A percentile compares a stretch with the other conserved stretches of the same genome.
phyloP scores from a whole-genome alignment of 1,284 basidiomycete species.

The Pseudozyma sp. region DNA sequence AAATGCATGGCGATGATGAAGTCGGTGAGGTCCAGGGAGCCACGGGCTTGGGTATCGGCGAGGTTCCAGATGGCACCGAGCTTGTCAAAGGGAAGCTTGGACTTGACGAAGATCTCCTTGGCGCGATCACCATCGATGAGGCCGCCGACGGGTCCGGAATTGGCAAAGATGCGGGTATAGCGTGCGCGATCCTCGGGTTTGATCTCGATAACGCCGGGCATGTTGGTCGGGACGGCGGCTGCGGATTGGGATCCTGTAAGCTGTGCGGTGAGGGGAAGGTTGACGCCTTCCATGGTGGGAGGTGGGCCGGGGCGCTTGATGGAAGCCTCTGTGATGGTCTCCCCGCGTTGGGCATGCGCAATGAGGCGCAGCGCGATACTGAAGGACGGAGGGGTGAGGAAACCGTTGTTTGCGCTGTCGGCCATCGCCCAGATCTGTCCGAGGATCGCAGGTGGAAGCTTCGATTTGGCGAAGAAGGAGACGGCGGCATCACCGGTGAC shows the following conservation, averaged over 20 bases:
- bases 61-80: constrained; percentile 95
- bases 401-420: constrained; percentile 76
- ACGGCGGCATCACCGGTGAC: constrained; percentile 66
- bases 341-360: constrained; percentile 90
- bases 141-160: constrained; percentile 59
- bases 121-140: constrained; percentile 82
- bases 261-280: constrained; percentile 68
- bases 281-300: constrained; percentile 81
- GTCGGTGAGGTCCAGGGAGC: constrained; percentile 87
- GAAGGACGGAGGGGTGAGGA: constrained; percentile 71
- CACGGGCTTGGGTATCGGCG: constrained; percentile 92
- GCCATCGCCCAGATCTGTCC: constrained; percentile 94
- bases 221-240: constrained; percentile 17
- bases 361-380: constrained; percentile 90
- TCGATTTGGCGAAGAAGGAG: constrained; percentile 64
- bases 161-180: constrained; percentile 68
- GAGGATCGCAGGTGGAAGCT: constrained; percentile 71
- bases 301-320: constrained; percentile 76
- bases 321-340: constrained; percentile 73
- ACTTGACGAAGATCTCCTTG: constrained; percentile 91
- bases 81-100: constrained; percentile 87
- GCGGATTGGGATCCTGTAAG: constrained; percentile 32
- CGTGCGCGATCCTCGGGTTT: constrained; percentile 65
- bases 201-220: constrained; percentile 56
- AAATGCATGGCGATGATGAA: constrained; percentile 94